phyloP scores from a whole-genome alignment of 208 protist genomes.

The Leishmania martiniquensis region DNA sequence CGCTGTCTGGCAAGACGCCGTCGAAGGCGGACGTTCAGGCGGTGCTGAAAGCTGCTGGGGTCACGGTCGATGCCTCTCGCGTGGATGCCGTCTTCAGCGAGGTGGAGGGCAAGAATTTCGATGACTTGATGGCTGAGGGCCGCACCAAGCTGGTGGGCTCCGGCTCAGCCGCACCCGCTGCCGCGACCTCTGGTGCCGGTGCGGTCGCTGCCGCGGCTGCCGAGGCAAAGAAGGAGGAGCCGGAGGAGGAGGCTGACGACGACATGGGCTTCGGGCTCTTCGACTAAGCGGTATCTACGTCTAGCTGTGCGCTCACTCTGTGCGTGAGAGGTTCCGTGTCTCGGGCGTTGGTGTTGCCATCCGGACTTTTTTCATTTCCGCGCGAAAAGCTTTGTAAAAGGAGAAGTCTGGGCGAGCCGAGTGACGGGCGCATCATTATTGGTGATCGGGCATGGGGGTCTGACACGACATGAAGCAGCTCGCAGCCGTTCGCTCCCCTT shows the following conservation, averaged over 20 bases:
- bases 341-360: too few relatives aligned
- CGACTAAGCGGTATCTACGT: constrained; percentile 54
- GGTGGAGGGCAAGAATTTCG: constrained; percentile 92
- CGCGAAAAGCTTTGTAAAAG: too few relatives aligned
- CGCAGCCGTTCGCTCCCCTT: too few relatives aligned
- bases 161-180: constrained; percentile 48
- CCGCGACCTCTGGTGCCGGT: constrained; percentile 36
- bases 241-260: constrained; percentile 88
- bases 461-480: too few relatives aligned
- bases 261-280: constrained; percentile 93
- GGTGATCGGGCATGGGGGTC: too few relatives aligned
- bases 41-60: constrained; percentile 90
- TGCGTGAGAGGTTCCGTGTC: too few relatives aligned
- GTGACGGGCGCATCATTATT: too few relatives aligned
- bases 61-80: constrained; percentile 71
- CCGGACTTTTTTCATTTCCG: too few relatives aligned
- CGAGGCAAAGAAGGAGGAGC: constrained; percentile 51
- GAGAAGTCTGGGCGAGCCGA: too few relatives aligned
- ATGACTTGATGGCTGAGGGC: constrained; percentile 86
- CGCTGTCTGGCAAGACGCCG: constrained; percentile 84
- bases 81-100: constrained; percentile 76
- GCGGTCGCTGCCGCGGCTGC: constrained; percentile 53
- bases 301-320: too few relatives aligned
- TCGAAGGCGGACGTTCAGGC: constrained; percentile 85
- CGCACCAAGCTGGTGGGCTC: constrained; percentile 86